phyloP scores from a whole-genome alignment of 352 stramenopile species.

The Pythium utonaiense region DNA sequence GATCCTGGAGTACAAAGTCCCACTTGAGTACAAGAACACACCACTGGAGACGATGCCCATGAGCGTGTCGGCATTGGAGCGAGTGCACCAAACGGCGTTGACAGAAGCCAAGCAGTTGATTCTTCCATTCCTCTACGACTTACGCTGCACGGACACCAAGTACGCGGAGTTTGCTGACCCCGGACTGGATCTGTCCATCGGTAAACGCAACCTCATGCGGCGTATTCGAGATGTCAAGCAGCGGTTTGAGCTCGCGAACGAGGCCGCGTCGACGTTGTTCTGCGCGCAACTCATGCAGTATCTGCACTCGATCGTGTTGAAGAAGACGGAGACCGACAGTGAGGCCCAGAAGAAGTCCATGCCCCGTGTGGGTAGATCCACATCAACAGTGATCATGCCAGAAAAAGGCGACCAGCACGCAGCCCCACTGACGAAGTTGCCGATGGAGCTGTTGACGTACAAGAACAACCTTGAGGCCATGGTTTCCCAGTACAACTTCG shows the following conservation, averaged over 20 bases:
- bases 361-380: slow-evolving; percentile 37
- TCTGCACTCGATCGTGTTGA: slow-evolving; percentile 61
- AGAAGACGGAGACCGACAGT: slow-evolving; percentile 63
- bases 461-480: slow-evolving; percentile 77
- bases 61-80: slow-evolving; percentile 34
- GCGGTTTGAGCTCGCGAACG: slow-evolving; percentile 61
- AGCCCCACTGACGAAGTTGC: slow-evolving; percentile 42
- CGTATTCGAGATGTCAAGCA: slow-evolving; percentile 40
- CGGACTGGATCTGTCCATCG: slow-evolving; percentile 45
- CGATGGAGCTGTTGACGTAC: slow-evolving; percentile 69
- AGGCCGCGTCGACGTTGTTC: slow-evolving; percentile 60
- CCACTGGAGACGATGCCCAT: slow-evolving; percentile 58
- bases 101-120: slow-evolving; percentile 44
- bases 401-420: slow-evolving; percentile 23
- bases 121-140: slow-evolving; percentile 49
- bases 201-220: slow-evolving; percentile 56
- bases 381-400: slow-evolving; percentile 50
- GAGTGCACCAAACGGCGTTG: slow-evolving; percentile 48
- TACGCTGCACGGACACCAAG: slow-evolving; percentile 31
- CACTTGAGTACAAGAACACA: slow-evolving; percentile 49
- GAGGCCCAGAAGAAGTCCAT: slow-evolving; percentile 47
- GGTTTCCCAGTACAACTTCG: slow-evolving; percentile 76
- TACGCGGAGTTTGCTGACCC: slow-evolving; percentile 40
- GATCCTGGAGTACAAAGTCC: slow-evolving; percentile 53
- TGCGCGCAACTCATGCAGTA: slow-evolving; percentile 64